Evolutionary conservation across 768 basidiomycete species (phyloP).

Genomic region (Termitomyces sp.): DNA sequence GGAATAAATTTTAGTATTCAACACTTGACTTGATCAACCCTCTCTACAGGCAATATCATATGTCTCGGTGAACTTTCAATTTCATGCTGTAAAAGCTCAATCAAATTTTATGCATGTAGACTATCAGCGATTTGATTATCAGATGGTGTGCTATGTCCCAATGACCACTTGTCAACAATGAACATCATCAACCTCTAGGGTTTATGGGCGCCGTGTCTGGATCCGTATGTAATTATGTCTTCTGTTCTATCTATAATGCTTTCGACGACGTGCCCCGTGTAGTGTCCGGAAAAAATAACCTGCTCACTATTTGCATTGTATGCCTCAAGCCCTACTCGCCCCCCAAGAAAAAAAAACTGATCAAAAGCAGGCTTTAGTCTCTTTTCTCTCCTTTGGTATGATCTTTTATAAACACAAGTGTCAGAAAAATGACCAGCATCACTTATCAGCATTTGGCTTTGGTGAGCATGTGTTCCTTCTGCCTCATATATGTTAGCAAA

Average conservation of each 20-base stretch:
- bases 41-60: no score
- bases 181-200: background rate
- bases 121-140: background rate
- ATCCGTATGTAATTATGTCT: background rate
- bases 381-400: background rate
- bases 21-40: no score
- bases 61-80: background rate
- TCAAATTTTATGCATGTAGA: background rate
- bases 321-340: no score
- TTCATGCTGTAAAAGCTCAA: background rate
- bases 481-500: background rate
- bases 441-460: background rate
- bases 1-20: no score
- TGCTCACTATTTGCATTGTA: no score
- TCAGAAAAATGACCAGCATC: background rate
- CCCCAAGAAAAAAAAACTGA: background rate
- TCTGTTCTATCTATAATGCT: background rate
- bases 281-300: background rate
- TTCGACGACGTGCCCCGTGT: background rate
- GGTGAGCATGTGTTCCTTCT: no score
- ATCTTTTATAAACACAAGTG: background rate
- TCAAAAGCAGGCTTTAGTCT: no score
- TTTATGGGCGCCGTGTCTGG: no score
- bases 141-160: background rate
- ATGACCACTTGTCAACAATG: no score